Evolutionary conservation across 192 early-diverging fungal species (phyloP).

Genomic region (Podila epigama): DNA sequence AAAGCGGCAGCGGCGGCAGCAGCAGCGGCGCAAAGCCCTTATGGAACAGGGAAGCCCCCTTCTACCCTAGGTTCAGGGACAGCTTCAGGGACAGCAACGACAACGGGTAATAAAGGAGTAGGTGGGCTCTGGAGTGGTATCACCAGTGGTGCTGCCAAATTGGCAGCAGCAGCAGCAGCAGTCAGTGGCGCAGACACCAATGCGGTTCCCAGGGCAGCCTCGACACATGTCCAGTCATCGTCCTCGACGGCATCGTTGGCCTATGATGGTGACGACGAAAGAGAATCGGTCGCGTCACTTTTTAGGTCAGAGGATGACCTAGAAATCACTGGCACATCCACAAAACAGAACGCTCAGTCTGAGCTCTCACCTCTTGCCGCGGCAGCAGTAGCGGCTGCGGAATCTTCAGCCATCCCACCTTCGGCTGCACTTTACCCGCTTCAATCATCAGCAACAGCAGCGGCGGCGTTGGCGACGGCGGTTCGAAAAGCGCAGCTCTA

Average conservation of each 20-base stretch:
- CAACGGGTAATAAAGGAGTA: no score
- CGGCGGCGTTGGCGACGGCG: not conserved
- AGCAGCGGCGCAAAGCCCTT: slow-evolving; percentile 24
- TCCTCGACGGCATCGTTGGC: not conserved
- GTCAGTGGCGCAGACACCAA: slow-evolving; percentile 20
- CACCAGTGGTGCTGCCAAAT: slow-evolving; percentile 29
- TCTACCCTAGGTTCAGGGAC: slow-evolving; percentile 11
- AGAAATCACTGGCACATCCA: not conserved
- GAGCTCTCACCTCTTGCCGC: slow-evolving; percentile 35
- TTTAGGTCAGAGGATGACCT: not conserved
- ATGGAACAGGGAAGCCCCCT: slow-evolving; percentile 21
- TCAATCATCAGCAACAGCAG: not conserved
- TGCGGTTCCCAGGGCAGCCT: not conserved
- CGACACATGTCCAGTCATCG: not conserved
- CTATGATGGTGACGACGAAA: not conserved
- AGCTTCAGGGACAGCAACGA: no score
- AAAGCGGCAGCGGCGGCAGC: no score
- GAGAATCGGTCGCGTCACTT: slow-evolving; percentile 1
- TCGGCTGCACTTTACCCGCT: slow-evolving; percentile 19
- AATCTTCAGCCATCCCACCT: slow-evolving; percentile 11
- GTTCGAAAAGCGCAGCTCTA: slow-evolving; percentile 1
- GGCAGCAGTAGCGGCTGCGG: slow-evolving; percentile 26
- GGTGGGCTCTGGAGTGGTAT: slow-evolving; percentile 39
- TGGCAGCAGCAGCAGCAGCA: slow-evolving; percentile 22
- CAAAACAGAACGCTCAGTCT: not conserved